Base-by-base conservation (phyloP, 2,329 filamentous ascomycete genomes). In the Fusarium tuaranense region DNA sequence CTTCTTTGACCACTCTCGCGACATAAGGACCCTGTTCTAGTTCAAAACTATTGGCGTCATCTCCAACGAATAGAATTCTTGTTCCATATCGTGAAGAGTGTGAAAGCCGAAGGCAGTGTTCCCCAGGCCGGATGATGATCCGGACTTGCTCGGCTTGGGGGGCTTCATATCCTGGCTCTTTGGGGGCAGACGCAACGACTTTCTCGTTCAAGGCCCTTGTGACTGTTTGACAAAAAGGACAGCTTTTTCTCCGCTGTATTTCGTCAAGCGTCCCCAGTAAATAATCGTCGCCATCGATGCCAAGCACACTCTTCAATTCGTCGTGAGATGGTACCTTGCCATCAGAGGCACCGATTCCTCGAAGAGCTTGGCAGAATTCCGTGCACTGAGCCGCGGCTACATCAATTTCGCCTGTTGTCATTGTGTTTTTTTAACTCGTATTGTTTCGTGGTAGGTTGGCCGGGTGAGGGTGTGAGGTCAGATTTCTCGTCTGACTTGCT, bases 51-150 rank as follows among this genome's bases (percentile, higher is more conserved):
- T n/a, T 7, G 1, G 14, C 18, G 1, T 32, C 30, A 18, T 63
- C 58, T 3, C n/a, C 30, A 13, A 64, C 39, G n/a, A 69, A 67
- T 25, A 63, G 41, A 6, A 67, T n/a, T 22, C 67, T 64, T 12
- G 57, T 66, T 20, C 57, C 67, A 13, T 41, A 10, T 9, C 6
- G 38, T 12, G 51, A 62, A 12, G 57, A 48, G 13, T 66, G 46
- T 4, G 57, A 63, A 7, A 69, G 16, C 4, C 48, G 39, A 18
- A 69, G 48, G n/a, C 58, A 67, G 32, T 63, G 32, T 39, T 67
- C 63, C 8, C 22, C 38, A 1, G 48, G 48, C 12, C 58, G 57
- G 1, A 62, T 27, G 8, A 41, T 13, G 25, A 69, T 25, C 8
- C 38, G 57, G 4, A 66, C 25, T 14, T 13, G 14, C 38, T 62